Base-by-base conservation (phyloP, 345 rosid species). In the Eucalyptus urophylla region DNA sequence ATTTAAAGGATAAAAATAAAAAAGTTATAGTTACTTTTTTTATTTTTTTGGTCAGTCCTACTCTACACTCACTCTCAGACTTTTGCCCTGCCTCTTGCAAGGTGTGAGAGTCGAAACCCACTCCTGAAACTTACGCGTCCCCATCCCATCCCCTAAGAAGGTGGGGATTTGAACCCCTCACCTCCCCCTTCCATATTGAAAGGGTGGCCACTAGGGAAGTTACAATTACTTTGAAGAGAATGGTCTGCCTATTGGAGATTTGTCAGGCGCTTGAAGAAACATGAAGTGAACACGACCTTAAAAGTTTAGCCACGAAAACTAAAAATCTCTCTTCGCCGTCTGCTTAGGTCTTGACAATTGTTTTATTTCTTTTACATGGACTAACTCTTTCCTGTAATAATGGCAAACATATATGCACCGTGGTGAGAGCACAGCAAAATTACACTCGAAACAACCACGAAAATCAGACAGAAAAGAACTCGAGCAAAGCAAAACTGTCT, bases 221-320 rank as follows among this genome's bases (percentile, higher is more conserved):
- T 50, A 6, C 2, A 51, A 4, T 51, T 51, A 17, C 1, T 58
- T 24, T 1, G 1, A 24, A 58, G 3, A 0, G 5, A 11, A 27
- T 60, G n/a, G 2, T 27, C 67, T 7, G 1, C 7, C 67, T 1
- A 11, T 11, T 11, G n/a, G 1, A 60, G n/a, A 25, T 60, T 27
- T 11, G 14, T 54, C 8, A 3, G 1, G 8, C 15, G 0, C 31
- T 25, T 0, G 0, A 60, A 60, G 67, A 60, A 60, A 60, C 8
- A 11, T 27, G 8, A 60, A 60, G 31, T 6, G 31, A 27, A 60
- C 67, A 27, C 15, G 1, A 12, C 7, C 15, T 60, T 27, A 60
- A 9, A 22, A 54, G 12, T 54, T 60, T 60, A 13, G 67, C n/a
- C 67, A 25, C 4, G 4, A 27, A 27, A 60, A 60, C 14, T 60